Evolutionary conservation across 192 early-diverging fungal species (phyloP), one percentile per base, ranked within the genome.

Genomic region (Gamsiella multidivaricata): DNA sequence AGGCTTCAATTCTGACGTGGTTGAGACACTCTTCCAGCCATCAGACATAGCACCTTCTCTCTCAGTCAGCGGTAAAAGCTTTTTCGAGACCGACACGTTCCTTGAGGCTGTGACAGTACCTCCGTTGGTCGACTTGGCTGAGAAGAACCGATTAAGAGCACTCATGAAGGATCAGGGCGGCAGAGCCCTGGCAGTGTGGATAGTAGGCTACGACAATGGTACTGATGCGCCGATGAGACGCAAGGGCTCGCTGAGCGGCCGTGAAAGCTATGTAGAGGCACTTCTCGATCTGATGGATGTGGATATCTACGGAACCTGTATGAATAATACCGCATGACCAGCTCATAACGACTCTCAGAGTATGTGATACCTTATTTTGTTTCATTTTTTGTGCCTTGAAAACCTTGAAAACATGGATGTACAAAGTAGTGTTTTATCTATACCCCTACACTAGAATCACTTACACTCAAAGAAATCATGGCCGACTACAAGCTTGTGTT

Each of bases 401-500:
- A n/a, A n/a, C n/a, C n/a, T n/a, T n/a, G n/a, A n/a, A n/a, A n/a
- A n/a, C n/a, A n/a, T n/a, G n/a, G n/a, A 31, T 56, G 25, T 15
- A 11, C 37, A 23, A 26, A 34, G 32, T 54, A 23, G 25, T 33
- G 20, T 25, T 37, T 57, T 37, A 57, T 20, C n/a, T 18, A 23
- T 4, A 28, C 18, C 32, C 18, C 22, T 53, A 53, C 28, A 43
- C n/a, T 61, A 61, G 60, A 61, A 33, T 46, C 60, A 22, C 33
- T 11, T 7, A 45, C 65, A 5, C 11, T 22, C 17, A 43, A 70
- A 34, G 60, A 67, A 37, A 57, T 69, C 4, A 67, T 79, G 59
- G 20, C 28, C 20, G 36, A 56, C 9, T 79, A 79, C 66, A 79
- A 79, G 49, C 56, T 69, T 28, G 59, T 59, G 12, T 33, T 79